Evolutionary conservation across 192 early-diverging fungal genomes (phyloP), one percentile per base, ranked within the genome.

Genomic region (Spizellomyces punctatus): DNA sequence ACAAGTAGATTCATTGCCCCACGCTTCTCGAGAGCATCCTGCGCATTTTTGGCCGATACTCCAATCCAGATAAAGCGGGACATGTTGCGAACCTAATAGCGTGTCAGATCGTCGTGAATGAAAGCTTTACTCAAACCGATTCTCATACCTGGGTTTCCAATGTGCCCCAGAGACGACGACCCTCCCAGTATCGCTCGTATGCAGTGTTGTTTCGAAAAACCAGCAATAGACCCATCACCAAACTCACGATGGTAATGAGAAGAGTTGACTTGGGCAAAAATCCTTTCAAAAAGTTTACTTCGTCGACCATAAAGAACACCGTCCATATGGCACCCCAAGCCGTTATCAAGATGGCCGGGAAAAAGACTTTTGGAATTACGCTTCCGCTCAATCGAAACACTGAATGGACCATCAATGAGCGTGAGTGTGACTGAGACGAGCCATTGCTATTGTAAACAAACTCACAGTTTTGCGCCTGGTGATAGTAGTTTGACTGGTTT

Each of bases 1-100:
- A 91, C 81, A 45, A 94, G 55, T n/a, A 98, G 76, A 74, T 93
- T 89, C 80, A 94, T 91, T 61, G 89, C 87, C 2, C 81, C 85
- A 41, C 74, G 82, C 63, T 92, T 91, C 77, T 93, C 89, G n/a
- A 58, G 8, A 16, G 16, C 63, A 21, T 75, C 67, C 1, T 80
- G 56, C 10, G 59, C 54, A 42, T 65, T 27, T 2, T 52, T 46
- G 22, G 74, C 54, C 17, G 47, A 42, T 12, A 85, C 72, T 22
- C 83, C 76, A 56, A 93, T 85, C 92, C 92, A 96, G 61, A 93
- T 82, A 56, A 85, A 75, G 60, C 96, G 90, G 4, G 94, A 81
- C 61, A 95, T 63, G 82, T 90, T 92, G 55, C 95, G 88, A 58
- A 93, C 80, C 66, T 67, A 61, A 41, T 19, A 36, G 27, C 27